Percentiles rank a stretch among this genome's conserved stretches.
These are phyloP conservation scores for Puccinia novopanici DNA, from an alignment of 1,284 basidiomycete genomes.

Conservation along the genomic window DNA sequence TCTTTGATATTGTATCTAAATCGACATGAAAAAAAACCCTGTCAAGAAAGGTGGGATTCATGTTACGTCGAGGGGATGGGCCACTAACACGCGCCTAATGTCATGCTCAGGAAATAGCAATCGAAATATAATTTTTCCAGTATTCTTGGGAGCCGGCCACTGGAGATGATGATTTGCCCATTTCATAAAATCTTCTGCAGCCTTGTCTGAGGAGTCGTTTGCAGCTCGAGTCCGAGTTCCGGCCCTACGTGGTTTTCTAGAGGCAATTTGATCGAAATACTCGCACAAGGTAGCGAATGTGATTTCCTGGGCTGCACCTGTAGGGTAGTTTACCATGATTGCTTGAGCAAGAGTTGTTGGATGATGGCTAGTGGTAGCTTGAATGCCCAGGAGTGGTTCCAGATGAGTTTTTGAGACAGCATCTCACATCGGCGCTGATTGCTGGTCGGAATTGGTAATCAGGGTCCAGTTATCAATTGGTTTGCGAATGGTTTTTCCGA, in stretches of 20 bases:
- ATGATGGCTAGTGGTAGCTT: neutral
- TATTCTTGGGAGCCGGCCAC: conserved; percentile 38
- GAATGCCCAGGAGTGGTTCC: neutral
- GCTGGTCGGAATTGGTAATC: neutral
- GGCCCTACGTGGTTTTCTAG: neutral
- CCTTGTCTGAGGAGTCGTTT: neutral
- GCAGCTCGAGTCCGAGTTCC: neutral
- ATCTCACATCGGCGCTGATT: neutral
- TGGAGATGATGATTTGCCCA: conserved; percentile 7
- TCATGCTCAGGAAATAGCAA: conserved; percentile 82
- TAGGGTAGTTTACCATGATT: neutral
- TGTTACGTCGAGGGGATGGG: neutral
- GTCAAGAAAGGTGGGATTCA: neutral
- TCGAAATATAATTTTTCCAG: conserved; percentile 65
- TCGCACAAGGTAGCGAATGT: neutral
- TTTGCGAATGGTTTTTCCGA: neutral
- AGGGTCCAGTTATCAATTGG: neutral
- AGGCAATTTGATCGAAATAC: conserved; percentile 7
- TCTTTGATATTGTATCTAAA: conserved; percentile 71
- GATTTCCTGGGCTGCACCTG: neutral
- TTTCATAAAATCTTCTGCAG: conserved; percentile 8
- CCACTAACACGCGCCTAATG: conserved; percentile 62
- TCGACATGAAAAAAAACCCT: neutral
- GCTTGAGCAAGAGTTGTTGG: neutral
- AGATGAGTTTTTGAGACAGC: neutral